Evolutionary conservation across 768 basidiomycete species (phyloP), one percentile per base, ranked within the genome.

Genomic region (Mrakia gelida): DNA sequence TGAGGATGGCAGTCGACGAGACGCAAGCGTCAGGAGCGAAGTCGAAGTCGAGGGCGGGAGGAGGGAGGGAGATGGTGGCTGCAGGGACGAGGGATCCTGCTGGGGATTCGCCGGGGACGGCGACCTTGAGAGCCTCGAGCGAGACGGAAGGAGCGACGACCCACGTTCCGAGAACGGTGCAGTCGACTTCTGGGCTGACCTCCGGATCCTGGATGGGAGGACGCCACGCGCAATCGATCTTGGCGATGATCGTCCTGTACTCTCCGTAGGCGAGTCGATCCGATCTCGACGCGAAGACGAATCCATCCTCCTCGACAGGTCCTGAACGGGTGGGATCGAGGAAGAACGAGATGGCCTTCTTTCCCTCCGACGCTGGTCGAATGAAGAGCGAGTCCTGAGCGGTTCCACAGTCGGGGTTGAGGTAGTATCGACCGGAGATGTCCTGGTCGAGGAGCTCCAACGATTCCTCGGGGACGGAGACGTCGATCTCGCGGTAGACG

Each of bases 401-500:
- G 2, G 93, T 93, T 10, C 95, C 94, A 77, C 95, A 98, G 82
- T 91, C 91, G 80, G 92, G 91, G 73, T 95, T 86, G 70, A 95
- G 89, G 34, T 85, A 84, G 82, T 97, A 98, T 1, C 85, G 86
- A 8, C 95, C 95, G 9, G 91, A 90, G 65, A 97, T 90, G 82
- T 93, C 89, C 67, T 91, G 90, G 83, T 96, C 95, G 43, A 84
- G 79, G 92, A 88, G 75, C 68, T 61, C 59, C 9, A 67, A 86
- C 9, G 81, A 79, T 45, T 87, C 86, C 13, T 84, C 81, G 0
- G 88, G 86, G 5, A 91, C 89, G n/a, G 86, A 85, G 52, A 98
- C 85, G 80, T 89, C 86, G 38, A 97, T 80, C 74, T 87, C 85
- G 0, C 92, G 88, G 83, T 90, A 89, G 21, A 95, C 89, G 67